These are phyloP conservation scores for Daucus carota DNA, from an alignment of 129 eudicot genomes.

Conservation along the genomic window DNA sequence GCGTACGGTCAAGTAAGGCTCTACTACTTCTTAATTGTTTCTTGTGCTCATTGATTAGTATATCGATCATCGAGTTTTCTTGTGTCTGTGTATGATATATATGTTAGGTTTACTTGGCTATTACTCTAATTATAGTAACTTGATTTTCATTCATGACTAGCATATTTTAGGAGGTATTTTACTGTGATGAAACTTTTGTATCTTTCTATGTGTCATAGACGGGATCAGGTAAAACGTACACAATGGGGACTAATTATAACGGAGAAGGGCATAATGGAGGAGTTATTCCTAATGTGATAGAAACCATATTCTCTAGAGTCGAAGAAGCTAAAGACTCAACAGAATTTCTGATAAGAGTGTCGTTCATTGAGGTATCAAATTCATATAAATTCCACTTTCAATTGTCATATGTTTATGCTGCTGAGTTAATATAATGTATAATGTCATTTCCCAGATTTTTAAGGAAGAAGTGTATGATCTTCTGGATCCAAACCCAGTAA, in stretches of 20 bases:
- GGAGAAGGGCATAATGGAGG: constrained; percentile 59
- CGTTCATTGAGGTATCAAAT: constrained; percentile 76
- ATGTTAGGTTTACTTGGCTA: background rate
- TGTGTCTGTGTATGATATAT: background rate
- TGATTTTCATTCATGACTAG: background rate
- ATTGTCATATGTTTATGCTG: background rate
- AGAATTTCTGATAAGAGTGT: constrained; percentile 74
- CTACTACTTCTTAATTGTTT: background rate
- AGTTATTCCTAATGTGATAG: constrained; percentile 82
- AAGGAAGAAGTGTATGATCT: constrained; percentile 94
- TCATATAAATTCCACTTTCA: background rate
- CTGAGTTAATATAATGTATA: background rate
- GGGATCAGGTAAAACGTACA: constrained; percentile 94
- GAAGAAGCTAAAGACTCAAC: constrained; percentile 47
- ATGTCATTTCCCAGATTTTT: constrained; percentile 49
- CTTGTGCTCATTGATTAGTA: background rate
- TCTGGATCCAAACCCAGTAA: constrained; percentile 39
- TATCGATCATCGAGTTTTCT: background rate
- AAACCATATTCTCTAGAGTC: constrained; percentile 57
- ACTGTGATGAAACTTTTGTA: background rate
- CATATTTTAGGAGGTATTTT: background rate
- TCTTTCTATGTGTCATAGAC: constrained; percentile 37
- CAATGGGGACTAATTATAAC: constrained; percentile 93
- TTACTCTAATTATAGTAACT: too few relatives aligned
- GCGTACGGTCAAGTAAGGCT: constrained; percentile 82